Percentiles rank a stretch among this genome's conserved stretches.
Evolutionary conservation across 257 asterid genomes (phyloP).

Genomic region (Gentiana macrophylla): DNA sequence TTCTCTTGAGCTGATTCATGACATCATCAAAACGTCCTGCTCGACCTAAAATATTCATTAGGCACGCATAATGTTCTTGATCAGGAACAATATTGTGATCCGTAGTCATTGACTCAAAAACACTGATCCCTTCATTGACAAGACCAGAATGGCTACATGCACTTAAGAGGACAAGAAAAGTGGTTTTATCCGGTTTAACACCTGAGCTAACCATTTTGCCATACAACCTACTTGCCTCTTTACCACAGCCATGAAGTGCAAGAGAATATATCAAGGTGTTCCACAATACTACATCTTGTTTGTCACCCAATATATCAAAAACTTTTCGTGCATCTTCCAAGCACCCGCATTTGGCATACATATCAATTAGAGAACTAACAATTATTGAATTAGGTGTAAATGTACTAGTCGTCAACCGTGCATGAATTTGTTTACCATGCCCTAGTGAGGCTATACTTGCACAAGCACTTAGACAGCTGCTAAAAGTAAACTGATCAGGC

Average conservation of each 20-base stretch:
- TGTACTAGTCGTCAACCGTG: conserved; percentile 33
- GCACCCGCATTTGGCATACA: conserved; percentile 68
- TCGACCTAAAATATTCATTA: conserved; percentile 47
- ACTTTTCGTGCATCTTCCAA: conserved; percentile 35
- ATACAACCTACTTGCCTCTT: conserved; percentile 33
- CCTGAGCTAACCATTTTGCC: conserved; percentile 41
- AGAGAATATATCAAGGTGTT: conserved; percentile 58
- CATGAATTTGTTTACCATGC: conserved; percentile 61
- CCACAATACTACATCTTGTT: conserved; percentile 47
- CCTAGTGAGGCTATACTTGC: conserved; percentile 32
- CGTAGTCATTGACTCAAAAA: conserved; percentile 36
- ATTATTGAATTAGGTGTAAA: conserved; percentile 43
- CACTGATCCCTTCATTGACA: conserved; percentile 43
- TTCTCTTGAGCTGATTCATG: conserved; percentile 32
- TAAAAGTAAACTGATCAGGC: conserved; percentile 58
- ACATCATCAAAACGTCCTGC: conserved; percentile 44
- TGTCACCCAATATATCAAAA: conserved; percentile 27
- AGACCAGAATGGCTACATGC: conserved; percentile 56
- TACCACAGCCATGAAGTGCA: conserved; percentile 54
- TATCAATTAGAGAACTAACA: conserved; percentile 56
- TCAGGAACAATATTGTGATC: conserved; percentile 32
- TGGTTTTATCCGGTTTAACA: conserved; percentile 41
- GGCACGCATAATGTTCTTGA: conserved; percentile 56
- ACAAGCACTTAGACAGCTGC: conserved; percentile 56
- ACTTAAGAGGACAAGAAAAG: conserved; percentile 49